Evolutionary conservation across 176 grass and related monocot species (phyloP).

Genomic region (Aegilops longissima): DNA sequence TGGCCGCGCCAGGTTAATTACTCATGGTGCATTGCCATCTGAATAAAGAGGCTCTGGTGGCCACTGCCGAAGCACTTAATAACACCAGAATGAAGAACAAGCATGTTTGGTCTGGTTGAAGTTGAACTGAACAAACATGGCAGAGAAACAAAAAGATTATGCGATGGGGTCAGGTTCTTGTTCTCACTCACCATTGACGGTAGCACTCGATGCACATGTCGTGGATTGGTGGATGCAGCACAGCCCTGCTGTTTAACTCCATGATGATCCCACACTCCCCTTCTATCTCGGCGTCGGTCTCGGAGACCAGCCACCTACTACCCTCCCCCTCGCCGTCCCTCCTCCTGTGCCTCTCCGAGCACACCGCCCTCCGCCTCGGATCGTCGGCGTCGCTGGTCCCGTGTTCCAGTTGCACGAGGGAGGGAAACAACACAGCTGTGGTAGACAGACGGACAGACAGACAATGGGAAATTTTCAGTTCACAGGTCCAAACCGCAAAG

Average conservation of each 20-base stretch:
- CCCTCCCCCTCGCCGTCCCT: neutral
- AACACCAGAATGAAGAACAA: neutral
- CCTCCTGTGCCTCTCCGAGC: slow-evolving; percentile 48
- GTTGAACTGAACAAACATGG: neutral
- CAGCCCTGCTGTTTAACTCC: slow-evolving; percentile 75
- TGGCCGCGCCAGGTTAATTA: neutral
- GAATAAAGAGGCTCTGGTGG: neutral
- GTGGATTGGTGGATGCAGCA: slow-evolving; percentile 77
- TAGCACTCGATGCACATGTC: slow-evolving; percentile 82
- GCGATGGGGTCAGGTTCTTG: neutral
- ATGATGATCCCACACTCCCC: slow-evolving; percentile 84
- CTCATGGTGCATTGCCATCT: neutral
- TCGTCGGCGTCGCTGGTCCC: slow-evolving; percentile 66
- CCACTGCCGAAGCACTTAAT: neutral
- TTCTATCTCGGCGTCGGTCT: slow-evolving; percentile 62
- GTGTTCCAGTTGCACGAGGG: slow-evolving; percentile 66
- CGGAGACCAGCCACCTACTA: slow-evolving; percentile 35
- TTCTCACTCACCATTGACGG: slow-evolving; percentile 50
- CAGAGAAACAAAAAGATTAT: neutral
- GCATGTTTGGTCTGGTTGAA: too few relatives aligned
- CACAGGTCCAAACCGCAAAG: too few relatives aligned
- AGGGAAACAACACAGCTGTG: slow-evolving; percentile 79
- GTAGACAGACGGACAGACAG: neutral
- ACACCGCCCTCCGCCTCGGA: slow-evolving; percentile 53
- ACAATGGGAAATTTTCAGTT: neutral